phyloP scores from a whole-genome alignment of 345 rosid species.

The Abelmoschus esculentus region DNA sequence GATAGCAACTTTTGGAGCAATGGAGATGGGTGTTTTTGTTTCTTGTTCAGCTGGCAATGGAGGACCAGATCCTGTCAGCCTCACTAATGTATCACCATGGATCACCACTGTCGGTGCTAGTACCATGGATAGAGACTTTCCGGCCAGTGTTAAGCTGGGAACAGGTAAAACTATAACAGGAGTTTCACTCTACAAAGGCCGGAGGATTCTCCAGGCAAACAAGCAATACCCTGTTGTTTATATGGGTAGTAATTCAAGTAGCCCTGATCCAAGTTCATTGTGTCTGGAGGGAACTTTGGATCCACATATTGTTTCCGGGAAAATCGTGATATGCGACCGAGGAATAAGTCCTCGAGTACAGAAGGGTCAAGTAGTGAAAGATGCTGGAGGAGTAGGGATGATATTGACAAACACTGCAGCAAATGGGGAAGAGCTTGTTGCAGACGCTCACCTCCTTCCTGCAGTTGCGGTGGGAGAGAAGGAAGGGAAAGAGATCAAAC shows the following conservation, averaged over 20 bases:
- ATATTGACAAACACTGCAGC: slow-evolving; percentile 49
- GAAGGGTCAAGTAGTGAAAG: slow-evolving; percentile 58
- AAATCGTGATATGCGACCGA: slow-evolving; percentile 70
- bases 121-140: slow-evolving; percentile 72
- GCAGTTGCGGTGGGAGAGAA: slow-evolving; percentile 73
- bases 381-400: slow-evolving; percentile 67
- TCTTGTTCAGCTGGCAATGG: slow-evolving; percentile 72
- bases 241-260: slow-evolving; percentile 45
- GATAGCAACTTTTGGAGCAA: slow-evolving; percentile 74
- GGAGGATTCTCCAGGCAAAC: slow-evolving; percentile 18
- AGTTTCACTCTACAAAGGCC: slow-evolving; percentile 59
- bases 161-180: slow-evolving; percentile 31
- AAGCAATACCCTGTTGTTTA: slow-evolving; percentile 57
- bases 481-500: slow-evolving; percentile 65
- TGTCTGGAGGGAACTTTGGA: slow-evolving; percentile 59
- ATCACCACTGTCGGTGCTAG: slow-evolving; percentile 75
- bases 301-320: slow-evolving; percentile 38
- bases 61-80: slow-evolving; percentile 58
- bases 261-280: slow-evolving; percentile 46
- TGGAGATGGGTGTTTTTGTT: slow-evolving; percentile 77
- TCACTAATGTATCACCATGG: slow-evolving; percentile 80
- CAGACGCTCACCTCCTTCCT: slow-evolving; percentile 80
- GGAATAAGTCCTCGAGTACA: slow-evolving; percentile 55
- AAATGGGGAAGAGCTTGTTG: slow-evolving; percentile 93
- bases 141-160: slow-evolving; percentile 51